These are phyloP conservation scores for Blastocystis sp. DNA, from an alignment of 352 stramenopile genomes.

Conservation along the genomic window DNA sequence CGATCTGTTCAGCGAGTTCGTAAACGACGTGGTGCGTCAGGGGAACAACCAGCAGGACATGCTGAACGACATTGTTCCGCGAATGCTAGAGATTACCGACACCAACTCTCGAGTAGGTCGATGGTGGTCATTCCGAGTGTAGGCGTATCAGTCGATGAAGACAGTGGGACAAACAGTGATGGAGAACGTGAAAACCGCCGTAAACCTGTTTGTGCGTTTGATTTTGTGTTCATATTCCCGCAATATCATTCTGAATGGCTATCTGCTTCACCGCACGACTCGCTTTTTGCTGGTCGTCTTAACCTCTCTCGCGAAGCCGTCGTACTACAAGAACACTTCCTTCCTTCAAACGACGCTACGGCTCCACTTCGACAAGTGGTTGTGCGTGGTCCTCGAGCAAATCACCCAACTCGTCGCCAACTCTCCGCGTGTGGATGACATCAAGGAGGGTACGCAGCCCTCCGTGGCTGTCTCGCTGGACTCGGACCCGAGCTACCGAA, in stretches of 20 bases:
- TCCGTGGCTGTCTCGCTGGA: neutral
- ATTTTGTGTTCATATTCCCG: neutral
- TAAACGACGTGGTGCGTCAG: slow-evolving; percentile 12
- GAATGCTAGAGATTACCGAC: neutral
- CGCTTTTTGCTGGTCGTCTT: neutral
- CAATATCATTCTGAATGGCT: neutral
- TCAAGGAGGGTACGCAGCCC: neutral
- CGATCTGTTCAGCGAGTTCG: neutral
- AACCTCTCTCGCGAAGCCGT: slow-evolving; percentile 5
- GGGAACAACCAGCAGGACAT: neutral
- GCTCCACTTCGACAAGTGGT: slow-evolving; percentile 11
- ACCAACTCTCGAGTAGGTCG: neutral
- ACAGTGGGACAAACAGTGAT: neutral
- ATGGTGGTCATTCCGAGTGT: neutral
- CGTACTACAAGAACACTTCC: neutral
- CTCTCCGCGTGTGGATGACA: neutral
- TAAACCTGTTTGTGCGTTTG: slow-evolving; percentile 21
- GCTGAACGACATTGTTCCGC: neutral
- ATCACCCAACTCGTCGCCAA: neutral
- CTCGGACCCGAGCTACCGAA: neutral
- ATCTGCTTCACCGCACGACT: neutral
- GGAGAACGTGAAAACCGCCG: slow-evolving; percentile 10
- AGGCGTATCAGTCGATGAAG: neutral
- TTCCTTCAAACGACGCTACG: neutral
- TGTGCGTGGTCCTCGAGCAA: neutral